phyloP scores from a whole-genome alignment of 2,329 filamentous ascomycete genomes.

The Tolypocladium tundrense region DNA sequence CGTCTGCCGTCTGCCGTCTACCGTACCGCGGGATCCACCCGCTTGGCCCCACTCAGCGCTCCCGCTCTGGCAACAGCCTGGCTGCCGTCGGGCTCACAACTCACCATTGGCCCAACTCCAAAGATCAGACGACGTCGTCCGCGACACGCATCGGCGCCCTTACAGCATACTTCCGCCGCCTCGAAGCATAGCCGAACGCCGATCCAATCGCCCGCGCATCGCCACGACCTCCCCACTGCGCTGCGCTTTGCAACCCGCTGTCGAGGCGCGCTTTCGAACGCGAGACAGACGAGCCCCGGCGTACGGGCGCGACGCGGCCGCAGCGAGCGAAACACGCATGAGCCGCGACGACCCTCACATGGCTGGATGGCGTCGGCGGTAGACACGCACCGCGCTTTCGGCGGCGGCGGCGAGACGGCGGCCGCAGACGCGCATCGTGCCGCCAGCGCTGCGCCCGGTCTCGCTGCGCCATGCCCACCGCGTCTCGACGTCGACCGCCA shows the following conservation, averaged over 20 bases:
- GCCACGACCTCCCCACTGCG: not conserved
- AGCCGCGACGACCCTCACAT: slow-evolving; percentile 9
- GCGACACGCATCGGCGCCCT: not conserved
- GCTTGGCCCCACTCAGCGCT: not conserved
- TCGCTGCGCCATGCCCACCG: not conserved
- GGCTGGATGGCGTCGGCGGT: slow-evolving; percentile 23
- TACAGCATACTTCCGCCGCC: not conserved
- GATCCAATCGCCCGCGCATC: not conserved
- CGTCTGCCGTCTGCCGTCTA: not conserved
- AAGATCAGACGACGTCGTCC: not conserved
- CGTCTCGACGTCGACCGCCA: not conserved
- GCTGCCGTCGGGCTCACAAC: not conserved
- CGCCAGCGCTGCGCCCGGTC: not conserved
- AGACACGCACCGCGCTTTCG: slow-evolving; percentile 13
- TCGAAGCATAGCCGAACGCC: not conserved
- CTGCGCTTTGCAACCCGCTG: not conserved
- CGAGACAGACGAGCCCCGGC: not conserved
- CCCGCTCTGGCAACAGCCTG: not conserved
- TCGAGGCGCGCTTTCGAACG: not conserved
- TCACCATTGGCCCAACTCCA: not conserved
- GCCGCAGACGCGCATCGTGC: not conserved
- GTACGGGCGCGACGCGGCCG: not conserved
- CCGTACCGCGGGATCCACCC: not conserved
- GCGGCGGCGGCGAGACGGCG: not conserved
- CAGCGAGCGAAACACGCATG: slow-evolving; percentile 4